Base-by-base conservation (phyloP, 371 early-diverging fungal species). In the Amoeboaphelidium occidentale region DNA sequence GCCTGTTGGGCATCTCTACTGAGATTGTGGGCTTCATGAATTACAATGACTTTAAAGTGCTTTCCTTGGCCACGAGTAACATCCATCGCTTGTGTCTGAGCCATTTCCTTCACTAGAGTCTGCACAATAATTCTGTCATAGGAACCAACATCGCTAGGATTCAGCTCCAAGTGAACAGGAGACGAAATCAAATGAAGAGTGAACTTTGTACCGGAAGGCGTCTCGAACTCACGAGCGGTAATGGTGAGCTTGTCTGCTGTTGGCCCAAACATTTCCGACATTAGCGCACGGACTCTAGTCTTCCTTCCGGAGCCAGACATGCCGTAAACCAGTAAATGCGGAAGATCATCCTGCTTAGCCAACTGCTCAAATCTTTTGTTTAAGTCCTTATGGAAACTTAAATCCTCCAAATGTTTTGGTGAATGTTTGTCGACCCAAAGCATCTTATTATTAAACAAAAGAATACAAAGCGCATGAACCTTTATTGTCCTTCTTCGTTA, bases 341-440 rank as follows among this genome's bases (percentile, higher is more conserved):
- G 99, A 49, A 97, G 72, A 58, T 91, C 88, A 23, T 27, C 27
- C 17, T 46, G 23, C 24, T 41, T 42, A 1, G 50, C 26, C 20
- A 43, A 25, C 1, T 6, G 70, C 51, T 72, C 73, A 25, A 97
- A 69, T 46, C 81, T 79, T 25, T 52, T 56, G 3, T 82, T 74
- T 25, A 92, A 62, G 25, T 75, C 75, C 13, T 59, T 47, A 60
- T 92, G 91, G 61, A 78, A 84, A 57, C 75, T 73, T 51, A 98
- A 73, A 55, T 81, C 71, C 54, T 84, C 81, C 47, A 99, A 75
- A 25, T 70, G 58, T 45, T 64, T 69, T 27, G 99, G 98, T 43
- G 84, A 70, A 63, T 98, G 79, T 64, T 93, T 93, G 68, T 97
- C 97, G 39, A 85, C 82, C 93, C 94, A 98, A 41, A 98, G 72